phyloP scores from a whole-genome alignment of 1,284 basidiomycete species.

The Filobasidium uniguttulatum region DNA sequence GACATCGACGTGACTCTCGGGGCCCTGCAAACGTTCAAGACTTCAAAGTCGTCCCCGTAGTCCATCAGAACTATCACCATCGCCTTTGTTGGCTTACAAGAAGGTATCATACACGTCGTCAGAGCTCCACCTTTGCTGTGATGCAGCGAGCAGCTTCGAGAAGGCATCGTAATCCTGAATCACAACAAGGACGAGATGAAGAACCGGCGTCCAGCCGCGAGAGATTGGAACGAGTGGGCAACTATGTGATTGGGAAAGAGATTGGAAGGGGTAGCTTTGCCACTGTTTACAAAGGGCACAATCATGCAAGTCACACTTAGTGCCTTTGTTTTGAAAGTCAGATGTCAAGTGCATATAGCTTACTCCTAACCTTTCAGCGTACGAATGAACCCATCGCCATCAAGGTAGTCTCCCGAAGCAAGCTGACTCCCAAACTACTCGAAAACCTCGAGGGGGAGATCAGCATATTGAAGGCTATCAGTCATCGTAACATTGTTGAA shows the following conservation, averaged over 20 bases:
- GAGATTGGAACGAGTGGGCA: slow-evolving; percentile 38
- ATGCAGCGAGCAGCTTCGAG: too few species aligned
- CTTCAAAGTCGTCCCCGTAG: too few species aligned
- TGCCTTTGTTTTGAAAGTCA: neutral
- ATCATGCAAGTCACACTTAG: slow-evolving; percentile 49
- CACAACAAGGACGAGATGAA: too few species aligned
- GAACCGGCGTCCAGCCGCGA: too few species aligned
- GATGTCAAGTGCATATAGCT: too few species aligned
- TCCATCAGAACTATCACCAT: too few species aligned
- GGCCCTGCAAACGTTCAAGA: too few species aligned
- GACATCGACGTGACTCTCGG: too few species aligned
- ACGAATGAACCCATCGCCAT: slow-evolving; percentile 70
- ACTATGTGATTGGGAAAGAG: slow-evolving; percentile 42
- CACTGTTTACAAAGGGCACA: slow-evolving; percentile 85
- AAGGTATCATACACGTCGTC: too few species aligned
- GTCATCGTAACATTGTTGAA: slow-evolving; percentile 84
- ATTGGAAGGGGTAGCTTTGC: slow-evolving; percentile 76
- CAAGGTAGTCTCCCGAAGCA: slow-evolving; percentile 84
- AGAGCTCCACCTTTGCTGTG: too few species aligned
- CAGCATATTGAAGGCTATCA: slow-evolving; percentile 84
- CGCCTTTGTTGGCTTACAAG: too few species aligned
- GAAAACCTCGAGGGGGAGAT: slow-evolving; percentile 98
- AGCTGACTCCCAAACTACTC: slow-evolving; percentile 79
- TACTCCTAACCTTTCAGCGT: slow-evolving; percentile 42
- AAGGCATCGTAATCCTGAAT: too few species aligned